Base-by-base conservation (phyloP, 257 asterid species). In the Phtheirospermum japonicum region DNA sequence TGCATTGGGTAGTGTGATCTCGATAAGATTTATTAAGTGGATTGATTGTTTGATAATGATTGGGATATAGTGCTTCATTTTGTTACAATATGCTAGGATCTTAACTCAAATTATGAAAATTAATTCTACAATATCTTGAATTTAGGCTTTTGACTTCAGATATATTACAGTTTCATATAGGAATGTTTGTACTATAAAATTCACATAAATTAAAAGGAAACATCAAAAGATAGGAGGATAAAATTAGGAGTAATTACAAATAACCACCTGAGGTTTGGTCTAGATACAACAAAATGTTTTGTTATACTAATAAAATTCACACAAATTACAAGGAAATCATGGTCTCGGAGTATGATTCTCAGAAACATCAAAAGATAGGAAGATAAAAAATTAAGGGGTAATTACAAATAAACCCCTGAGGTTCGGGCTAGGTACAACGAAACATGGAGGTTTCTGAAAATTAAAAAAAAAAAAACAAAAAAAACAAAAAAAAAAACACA, bases 291-390 rank as follows among this genome's bases (percentile, higher is more conserved):
- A 23, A 23, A 23, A 23, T 14, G 59, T 12, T 56, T 31, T 3
- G 54, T 31, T 36, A 57, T 20, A 55, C 48, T 40, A 48, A 50
- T 39, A 28, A 59, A 42, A n/a, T n/a, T n/a, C 37, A 45, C n/a
- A 46, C 14, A 59, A 28, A 37, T 37, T 6, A 39, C 26, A 58
- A 31, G n/a, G 32, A 28, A 63, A 43, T 52, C 33, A 34, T 34
- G 4, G 52, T 46, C 26, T 46, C 2, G 23, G 52, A 33, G 30
- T 18, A 64, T 62, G 40, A 59, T 48, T 19, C 36, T 42, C 61
- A 45, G 23, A 19, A 2, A 23, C 32, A 19, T 61, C 31, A 61
- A 13, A 39, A 46, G 63, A 56, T 39, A 16, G 50, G 26, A 45
- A n/a, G 53, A 64, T 34, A 18, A 13, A n/a, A n/a, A 46, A 46